These are phyloP conservation scores for Fusarium sp. DNA, from an alignment of 2,329 filamentous ascomycete genomes.

Conservation along the genomic window DNA sequence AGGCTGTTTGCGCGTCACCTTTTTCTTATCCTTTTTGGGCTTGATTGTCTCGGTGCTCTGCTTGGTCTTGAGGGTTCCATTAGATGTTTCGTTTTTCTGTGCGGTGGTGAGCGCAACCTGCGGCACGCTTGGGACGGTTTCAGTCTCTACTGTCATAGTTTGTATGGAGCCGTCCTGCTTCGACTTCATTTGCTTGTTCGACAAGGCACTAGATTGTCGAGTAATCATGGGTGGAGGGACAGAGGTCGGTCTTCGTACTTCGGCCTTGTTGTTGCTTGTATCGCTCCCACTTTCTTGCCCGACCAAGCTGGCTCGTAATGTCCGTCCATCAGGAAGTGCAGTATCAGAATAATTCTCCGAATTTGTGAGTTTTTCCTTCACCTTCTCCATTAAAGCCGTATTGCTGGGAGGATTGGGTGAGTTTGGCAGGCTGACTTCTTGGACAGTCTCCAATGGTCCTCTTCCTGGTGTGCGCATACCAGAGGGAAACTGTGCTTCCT, in stretches of 20 bases:
- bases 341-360: slow-evolving; percentile 56
- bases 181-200: slow-evolving; percentile 74
- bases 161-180: slow-evolving; percentile 82
- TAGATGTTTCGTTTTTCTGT: slow-evolving; percentile 71
- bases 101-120: slow-evolving; percentile 79
- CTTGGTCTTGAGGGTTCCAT: slow-evolving; percentile 83
- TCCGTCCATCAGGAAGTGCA: slow-evolving; percentile 54
- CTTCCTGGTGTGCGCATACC: slow-evolving; percentile 70
- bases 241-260: slow-evolving; percentile 57
- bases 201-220: slow-evolving; percentile 72
- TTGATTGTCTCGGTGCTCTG: slow-evolving; percentile 95
- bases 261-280: slow-evolving; percentile 63
- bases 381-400: slow-evolving; percentile 60
- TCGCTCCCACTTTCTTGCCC: slow-evolving; percentile 73
- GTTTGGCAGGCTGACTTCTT: slow-evolving; percentile 84
- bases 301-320: slow-evolving; percentile 58
- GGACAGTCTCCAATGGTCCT: slow-evolving; percentile 85
- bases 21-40: slow-evolving; percentile 93
- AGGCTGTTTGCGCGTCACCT: slow-evolving; percentile 77
- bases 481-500: slow-evolving; percentile 59
- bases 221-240: slow-evolving; percentile 65
- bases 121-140: slow-evolving; percentile 91
- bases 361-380: slow-evolving; percentile 60
- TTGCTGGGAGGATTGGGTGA: slow-evolving; percentile 67
- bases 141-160: slow-evolving; percentile 98